Evolutionary conservation across 306 rosid genomes (phyloP).

Genomic region (Castanospermum australe): DNA sequence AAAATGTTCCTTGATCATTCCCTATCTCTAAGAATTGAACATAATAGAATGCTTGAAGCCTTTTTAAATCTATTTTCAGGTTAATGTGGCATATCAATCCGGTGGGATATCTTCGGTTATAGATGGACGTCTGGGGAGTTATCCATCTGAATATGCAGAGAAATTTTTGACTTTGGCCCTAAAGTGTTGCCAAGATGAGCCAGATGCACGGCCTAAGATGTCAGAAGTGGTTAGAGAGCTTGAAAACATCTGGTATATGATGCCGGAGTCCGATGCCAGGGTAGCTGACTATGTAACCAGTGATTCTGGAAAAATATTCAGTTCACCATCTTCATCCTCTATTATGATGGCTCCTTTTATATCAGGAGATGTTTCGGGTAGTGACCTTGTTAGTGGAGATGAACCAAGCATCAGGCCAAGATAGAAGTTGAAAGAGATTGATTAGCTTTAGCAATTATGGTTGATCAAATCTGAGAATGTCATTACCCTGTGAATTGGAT

Average conservation of each 20-base stretch:
- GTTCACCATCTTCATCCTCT: slow-evolving; percentile 64
- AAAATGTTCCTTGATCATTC: background rate
- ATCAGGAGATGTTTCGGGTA: slow-evolving; percentile 65
- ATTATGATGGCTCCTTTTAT: slow-evolving; percentile 36
- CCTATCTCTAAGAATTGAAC: background rate
- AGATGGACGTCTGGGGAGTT: slow-evolving; percentile 71
- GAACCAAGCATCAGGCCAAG: slow-evolving; percentile 72
- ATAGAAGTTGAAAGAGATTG: slow-evolving; percentile 42
- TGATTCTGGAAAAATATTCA: slow-evolving; percentile 39
- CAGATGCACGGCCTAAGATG: slow-evolving; percentile 86
- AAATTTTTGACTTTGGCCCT: slow-evolving; percentile 61
- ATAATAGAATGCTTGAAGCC: background rate
- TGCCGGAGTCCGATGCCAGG: slow-evolving; percentile 49
- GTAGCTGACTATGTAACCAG: slow-evolving; percentile 15
- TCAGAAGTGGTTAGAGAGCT: slow-evolving; percentile 78
- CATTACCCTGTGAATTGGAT: background rate
- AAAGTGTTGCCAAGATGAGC: slow-evolving; percentile 70
- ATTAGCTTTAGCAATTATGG: background rate
- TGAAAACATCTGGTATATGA: slow-evolving; percentile 59
- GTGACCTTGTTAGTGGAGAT: slow-evolving; percentile 71
- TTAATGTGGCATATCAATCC: slow-evolving; percentile 50
- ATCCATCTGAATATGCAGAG: slow-evolving; percentile 55
- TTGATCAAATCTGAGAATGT: background rate
- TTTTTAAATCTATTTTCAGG: slow-evolving; percentile 36
- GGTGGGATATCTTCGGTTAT: slow-evolving; percentile 57